Evolutionary conservation across 768 basidiomycete genomes (phyloP), one percentile per base, ranked within the genome.

Genomic region (Leccinum ochraceum): DNA sequence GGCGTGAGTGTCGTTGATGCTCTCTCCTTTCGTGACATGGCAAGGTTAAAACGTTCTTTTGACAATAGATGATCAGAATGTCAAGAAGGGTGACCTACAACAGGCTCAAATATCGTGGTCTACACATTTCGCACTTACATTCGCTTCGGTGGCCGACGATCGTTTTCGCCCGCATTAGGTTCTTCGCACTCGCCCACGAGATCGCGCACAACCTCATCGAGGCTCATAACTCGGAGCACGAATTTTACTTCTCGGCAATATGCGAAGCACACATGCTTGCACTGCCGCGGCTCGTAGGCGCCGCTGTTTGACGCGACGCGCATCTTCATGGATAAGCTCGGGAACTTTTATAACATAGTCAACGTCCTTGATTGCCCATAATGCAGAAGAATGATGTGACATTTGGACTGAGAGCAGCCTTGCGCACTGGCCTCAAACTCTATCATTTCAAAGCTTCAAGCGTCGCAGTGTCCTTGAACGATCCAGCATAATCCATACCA

Each of bases 171-270:
- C 17, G 14, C 55, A 16, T 28, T 22, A 67, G 90, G 91, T 99
- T 89, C 74, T 93, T 95, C 68, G 89, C 90, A 1, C 80, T 97
- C 14, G 94, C 95, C 0, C 95, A 97, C 71, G 94, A 94, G 69
- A 90, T 94, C 64, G 92, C 92, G 9, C 95, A 98, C 74, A 98
- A 96, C 69, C 78, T 97, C 2, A 88, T 95, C 16, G 81, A 86
- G 44, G 83, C 86, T 0, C 95, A 97, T 67, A 95, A 96, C 71
- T 87, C 92, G 1, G 89, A 95, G 69, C 95, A 96, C 64, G 93
- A 94, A 63, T 98, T 97, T 73, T 97, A 93, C 73, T 95, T 96
- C 68, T 93, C 93, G 28, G 87, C 91, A 6, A 90, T 97, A 20
- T 92, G 90, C 63, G 92, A 97, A 75, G 82, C 80, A 36, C 81